phyloP scores from a whole-genome alignment of 345 rosid genomes.

The Noccaea caerulescens region DNA sequence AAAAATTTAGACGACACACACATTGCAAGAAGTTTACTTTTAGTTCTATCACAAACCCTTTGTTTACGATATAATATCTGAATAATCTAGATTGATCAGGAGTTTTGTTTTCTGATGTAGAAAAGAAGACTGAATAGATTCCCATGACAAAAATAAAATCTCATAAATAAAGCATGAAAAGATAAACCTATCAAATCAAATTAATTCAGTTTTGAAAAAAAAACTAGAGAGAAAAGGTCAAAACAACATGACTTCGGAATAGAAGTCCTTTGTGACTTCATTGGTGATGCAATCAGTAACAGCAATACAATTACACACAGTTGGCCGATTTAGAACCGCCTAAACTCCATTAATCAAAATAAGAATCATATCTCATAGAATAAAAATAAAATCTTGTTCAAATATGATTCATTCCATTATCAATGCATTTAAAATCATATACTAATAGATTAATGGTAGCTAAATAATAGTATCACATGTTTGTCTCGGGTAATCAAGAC shows the following conservation, averaged over 20 bases:
- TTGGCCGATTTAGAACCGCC: slow-evolving; percentile 19
- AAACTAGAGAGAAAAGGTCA: slow-evolving; percentile 6
- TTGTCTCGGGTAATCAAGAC: neutral
- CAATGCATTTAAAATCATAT: neutral
- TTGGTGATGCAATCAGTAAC: slow-evolving; percentile 14
- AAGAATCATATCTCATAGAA: slow-evolving; percentile 28
- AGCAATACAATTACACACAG: neutral
- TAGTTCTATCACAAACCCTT: neutral
- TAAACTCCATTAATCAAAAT: slow-evolving; percentile 12
- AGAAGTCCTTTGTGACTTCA: slow-evolving; percentile 15
- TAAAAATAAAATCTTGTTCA: neutral
- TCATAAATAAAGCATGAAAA: neutral
- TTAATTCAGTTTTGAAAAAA: neutral
- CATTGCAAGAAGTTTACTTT: neutral
- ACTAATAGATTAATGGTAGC: neutral
- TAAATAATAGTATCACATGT: neutral
- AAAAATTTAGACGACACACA: neutral
- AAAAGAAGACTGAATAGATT: neutral
- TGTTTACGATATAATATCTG: neutral
- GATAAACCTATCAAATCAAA: neutral
- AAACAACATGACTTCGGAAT: neutral
- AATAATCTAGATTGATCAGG: neutral
- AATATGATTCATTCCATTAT: slow-evolving; percentile 2
- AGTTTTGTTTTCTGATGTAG: neutral
- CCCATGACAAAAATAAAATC: neutral